Evolutionary conservation across 768 basidiomycete species (phyloP).

Genomic region (Rhodosporidiobolus sp.): DNA sequence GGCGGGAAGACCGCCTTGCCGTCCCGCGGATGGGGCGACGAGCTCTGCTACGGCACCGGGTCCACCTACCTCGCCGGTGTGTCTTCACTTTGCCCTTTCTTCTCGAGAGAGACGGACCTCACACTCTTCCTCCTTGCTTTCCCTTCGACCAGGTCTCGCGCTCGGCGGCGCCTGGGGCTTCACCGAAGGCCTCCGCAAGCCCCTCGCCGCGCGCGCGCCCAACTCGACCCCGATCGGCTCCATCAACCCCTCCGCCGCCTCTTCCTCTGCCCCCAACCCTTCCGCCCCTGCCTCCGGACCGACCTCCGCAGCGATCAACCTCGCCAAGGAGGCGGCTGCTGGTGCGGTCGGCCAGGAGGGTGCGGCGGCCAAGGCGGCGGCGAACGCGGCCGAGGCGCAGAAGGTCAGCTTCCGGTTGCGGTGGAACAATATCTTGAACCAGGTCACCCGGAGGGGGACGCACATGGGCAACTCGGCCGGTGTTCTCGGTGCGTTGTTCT

Average conservation of each 20-base stretch:
- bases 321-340: constrained; percentile 30
- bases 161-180: constrained; percentile 94
- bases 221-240: constrained; percentile 8
- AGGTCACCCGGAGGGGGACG: constrained; percentile 91
- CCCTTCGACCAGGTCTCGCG: constrained; percentile 80
- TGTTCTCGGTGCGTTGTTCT: constrained; percentile 72
- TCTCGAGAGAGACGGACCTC: constrained; percentile 52
- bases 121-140: constrained; percentile 49
- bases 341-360: too few species aligned
- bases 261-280: constrained; percentile 1
- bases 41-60: constrained; percentile 97
- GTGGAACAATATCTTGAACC: constrained; percentile 95
- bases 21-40: constrained; percentile 96
- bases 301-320: constrained; percentile 38
- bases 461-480: constrained; percentile 98
- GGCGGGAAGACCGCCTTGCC: constrained; percentile 88
- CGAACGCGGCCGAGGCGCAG: constrained; percentile 10
- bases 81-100: constrained; percentile 48
- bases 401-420: constrained; percentile 56
- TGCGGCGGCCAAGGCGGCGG: not conserved
- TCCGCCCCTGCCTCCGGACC: constrained; percentile 16
- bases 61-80: constrained; percentile 96
- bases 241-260: constrained; percentile 16
- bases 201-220: constrained; percentile 47
- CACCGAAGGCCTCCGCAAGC: constrained; percentile 85